phyloP scores from a whole-genome alignment of 257 asterid genomes.

The Solanum commersonii region DNA sequence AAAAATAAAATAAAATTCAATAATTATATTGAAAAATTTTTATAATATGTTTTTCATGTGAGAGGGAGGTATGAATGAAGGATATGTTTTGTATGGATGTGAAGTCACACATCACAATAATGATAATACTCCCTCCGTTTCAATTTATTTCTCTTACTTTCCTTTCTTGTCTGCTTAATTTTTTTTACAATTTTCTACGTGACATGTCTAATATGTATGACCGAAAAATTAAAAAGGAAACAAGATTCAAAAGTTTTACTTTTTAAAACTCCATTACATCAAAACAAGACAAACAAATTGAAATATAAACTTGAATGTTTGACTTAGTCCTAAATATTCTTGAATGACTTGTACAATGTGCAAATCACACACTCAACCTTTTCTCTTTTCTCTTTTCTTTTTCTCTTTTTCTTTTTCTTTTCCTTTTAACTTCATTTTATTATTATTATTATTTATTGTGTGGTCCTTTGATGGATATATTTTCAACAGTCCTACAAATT shows the following conservation, averaged over 20 bases:
- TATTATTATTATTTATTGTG: neutral
- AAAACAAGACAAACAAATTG: neutral
- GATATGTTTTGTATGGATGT: neutral
- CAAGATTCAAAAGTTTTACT: too few relatives aligned
- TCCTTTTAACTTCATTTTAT: neutral
- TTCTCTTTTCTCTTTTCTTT: neutral
- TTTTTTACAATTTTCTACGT: too few relatives aligned
- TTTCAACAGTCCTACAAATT: neutral
- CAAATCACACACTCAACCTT: neutral
- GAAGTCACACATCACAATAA: neutral
- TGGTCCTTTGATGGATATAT: neutral
- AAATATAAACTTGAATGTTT: neutral
- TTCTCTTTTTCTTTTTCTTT: neutral
- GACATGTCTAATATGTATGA: neutral
- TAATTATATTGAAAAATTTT: neutral
- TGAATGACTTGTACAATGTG: neutral
- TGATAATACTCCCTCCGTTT: neutral
- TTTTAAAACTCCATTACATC: too few relatives aligned
- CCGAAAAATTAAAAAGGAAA: too few relatives aligned
- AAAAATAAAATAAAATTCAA: too few relatives aligned
- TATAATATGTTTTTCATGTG: neutral
- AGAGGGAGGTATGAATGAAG: neutral
- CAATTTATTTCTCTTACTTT: neutral
- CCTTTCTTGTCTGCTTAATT: accelerated
- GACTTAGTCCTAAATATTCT: neutral